A percentile compares a stretch with the other conserved stretches of the same genome.
These are phyloP conservation scores for Suhomyces terraborum DNA, from an alignment of 1,139 yeast species.

Conservation along the genomic window DNA sequence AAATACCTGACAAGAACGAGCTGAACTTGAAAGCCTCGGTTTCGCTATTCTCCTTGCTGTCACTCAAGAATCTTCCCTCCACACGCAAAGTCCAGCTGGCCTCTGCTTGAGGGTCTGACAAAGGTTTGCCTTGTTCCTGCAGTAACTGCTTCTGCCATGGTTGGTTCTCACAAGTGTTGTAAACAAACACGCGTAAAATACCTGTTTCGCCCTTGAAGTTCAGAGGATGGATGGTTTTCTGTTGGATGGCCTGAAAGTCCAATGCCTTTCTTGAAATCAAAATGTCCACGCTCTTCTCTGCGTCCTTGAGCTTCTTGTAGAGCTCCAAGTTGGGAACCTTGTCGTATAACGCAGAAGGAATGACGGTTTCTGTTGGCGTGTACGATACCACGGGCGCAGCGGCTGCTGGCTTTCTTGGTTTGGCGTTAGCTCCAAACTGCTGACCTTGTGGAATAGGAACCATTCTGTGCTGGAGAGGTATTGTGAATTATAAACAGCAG, in stretches of 20 bases:
- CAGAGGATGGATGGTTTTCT: slow-evolving; percentile 48
- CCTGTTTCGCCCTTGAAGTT: slow-evolving; percentile 52
- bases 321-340: slow-evolving; percentile 74
- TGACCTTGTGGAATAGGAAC: slow-evolving; percentile 13
- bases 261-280: slow-evolving; percentile 78
- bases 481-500: slow-evolving; percentile 2
- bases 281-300: slow-evolving; percentile 80
- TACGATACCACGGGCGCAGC: slow-evolving; percentile 47
- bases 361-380: slow-evolving; percentile 72
- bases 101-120: slow-evolving; percentile 31
- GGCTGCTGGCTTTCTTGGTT: slow-evolving; percentile 37
- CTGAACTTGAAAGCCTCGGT: slow-evolving; percentile 56
- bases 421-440: slow-evolving; percentile 18
- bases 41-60: slow-evolving; percentile 28
- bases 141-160: slow-evolving; percentile 76
- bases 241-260: slow-evolving; percentile 77
- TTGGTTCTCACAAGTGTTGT: slow-evolving; percentile 82
- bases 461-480: slow-evolving; percentile 5
- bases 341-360: slow-evolving; percentile 60
- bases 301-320: slow-evolving; percentile 70
- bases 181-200: slow-evolving; percentile 73
- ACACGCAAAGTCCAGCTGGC: slow-evolving; percentile 84
- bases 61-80: slow-evolving; percentile 73
- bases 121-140: slow-evolving; percentile 26
- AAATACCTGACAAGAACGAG: slow-evolving; percentile 77